These are phyloP conservation scores for Pythium pyrilobum DNA, from an alignment of 352 stramenopile genomes.

Conservation along the genomic window DNA sequence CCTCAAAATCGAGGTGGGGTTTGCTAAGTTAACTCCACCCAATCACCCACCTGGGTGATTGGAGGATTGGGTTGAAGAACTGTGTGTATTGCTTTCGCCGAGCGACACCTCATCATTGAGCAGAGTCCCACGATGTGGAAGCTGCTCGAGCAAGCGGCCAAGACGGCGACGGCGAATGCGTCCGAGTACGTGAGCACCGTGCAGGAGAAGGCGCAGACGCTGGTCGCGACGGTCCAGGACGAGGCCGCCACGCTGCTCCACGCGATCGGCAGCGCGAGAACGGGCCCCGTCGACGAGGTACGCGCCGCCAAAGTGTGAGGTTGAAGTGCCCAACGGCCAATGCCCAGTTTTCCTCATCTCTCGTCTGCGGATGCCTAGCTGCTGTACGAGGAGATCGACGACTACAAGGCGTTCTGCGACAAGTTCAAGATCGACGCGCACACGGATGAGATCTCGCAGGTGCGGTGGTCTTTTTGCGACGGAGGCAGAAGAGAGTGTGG, in stretches of 20 bases:
- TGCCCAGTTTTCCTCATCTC: not conserved
- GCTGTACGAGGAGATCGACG: slow-evolving; percentile 73
- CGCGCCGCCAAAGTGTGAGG: not conserved
- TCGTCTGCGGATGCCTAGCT: slow-evolving; percentile 23
- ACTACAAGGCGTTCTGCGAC: slow-evolving; percentile 57
- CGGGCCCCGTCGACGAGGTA: slow-evolving; percentile 74
- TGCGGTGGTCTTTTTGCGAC: slow-evolving; percentile 2
- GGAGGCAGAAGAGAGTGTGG: too few relatives aligned
- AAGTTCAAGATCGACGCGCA: slow-evolving; percentile 60
- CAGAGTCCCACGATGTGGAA: slow-evolving; percentile 43
- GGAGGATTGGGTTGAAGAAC: slow-evolving; percentile 12
- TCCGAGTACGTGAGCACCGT: slow-evolving; percentile 66
- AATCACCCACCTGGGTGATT: too few relatives aligned
- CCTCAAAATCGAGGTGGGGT: too few relatives aligned
- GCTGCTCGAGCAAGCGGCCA: slow-evolving; percentile 70
- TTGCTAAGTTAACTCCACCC: too few relatives aligned
- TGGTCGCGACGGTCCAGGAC: slow-evolving; percentile 68
- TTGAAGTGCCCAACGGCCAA: slow-evolving; percentile 7
- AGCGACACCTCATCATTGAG: not conserved
- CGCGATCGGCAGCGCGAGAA: slow-evolving; percentile 48
- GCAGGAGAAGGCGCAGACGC: slow-evolving; percentile 69
- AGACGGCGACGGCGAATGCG: slow-evolving; percentile 62
- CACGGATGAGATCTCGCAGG: slow-evolving; percentile 66
- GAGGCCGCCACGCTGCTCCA: slow-evolving; percentile 66
- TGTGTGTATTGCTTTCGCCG: not conserved